Evolutionary conservation across 352 stramenopile genomes (phyloP).

Genomic region (Phytopythium aichiense): DNA sequence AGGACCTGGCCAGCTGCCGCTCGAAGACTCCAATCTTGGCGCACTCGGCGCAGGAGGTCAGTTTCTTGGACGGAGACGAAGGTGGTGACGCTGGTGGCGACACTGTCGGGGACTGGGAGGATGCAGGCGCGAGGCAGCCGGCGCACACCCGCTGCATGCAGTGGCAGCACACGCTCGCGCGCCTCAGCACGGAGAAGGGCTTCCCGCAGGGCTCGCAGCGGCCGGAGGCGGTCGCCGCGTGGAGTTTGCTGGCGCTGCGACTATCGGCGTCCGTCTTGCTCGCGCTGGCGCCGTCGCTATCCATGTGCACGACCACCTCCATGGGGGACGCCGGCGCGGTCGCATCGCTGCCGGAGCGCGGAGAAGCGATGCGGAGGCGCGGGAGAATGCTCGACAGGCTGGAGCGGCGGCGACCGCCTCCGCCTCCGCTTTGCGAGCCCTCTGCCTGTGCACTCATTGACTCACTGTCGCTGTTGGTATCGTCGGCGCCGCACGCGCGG

Average conservation of each 20-base stretch:
- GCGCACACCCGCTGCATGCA: conserved; percentile 5
- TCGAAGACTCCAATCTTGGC: conserved; percentile 14
- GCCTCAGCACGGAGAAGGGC: conserved; percentile 4
- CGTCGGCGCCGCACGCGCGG: neutral
- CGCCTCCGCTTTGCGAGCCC: neutral
- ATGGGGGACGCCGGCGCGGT: neutral
- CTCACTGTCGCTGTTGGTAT: neutral
- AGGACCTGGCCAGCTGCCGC: conserved; percentile 13
- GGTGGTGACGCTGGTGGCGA: neutral
- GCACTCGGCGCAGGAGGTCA: conserved; percentile 13
- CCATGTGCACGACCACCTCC: neutral
- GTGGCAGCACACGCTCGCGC: conserved; percentile 1
- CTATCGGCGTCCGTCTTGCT: neutral
- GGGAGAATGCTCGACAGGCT: neutral
- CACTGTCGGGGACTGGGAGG: neutral
- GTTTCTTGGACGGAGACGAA: conserved; percentile 1
- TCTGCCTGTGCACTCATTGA: neutral
- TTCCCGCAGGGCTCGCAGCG: conserved; percentile 8
- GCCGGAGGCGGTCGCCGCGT: neutral
- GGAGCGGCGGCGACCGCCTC: neutral
- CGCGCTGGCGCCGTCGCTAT: neutral
- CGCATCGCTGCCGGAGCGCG: neutral
- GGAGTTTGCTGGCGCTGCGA: neutral
- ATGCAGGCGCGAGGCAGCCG: neutral
- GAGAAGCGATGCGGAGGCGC: neutral